Conservation (phyloP, 2,329 filamentous ascomycete genomes). For the Fusarium verrucosum region DNA sequence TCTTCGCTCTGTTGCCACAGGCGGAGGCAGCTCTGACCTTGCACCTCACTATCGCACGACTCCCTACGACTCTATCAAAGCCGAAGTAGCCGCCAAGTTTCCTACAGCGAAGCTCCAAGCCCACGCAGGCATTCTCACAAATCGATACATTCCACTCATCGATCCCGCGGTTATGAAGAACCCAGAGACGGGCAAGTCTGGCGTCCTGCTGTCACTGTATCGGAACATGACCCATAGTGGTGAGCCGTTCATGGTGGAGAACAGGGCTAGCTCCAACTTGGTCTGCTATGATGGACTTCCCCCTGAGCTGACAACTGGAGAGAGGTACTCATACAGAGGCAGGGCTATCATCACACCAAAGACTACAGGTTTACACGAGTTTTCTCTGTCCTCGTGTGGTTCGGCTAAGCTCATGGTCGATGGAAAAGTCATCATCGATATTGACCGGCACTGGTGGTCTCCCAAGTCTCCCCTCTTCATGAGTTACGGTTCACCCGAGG, state of each 20-base stretch:
- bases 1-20: constrained; percentile 8
- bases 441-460: constrained; percentile 31
- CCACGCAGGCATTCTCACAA: constrained; percentile 15
- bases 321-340: constrained; percentile 28
- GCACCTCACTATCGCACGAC: constrained; percentile 27
- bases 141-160: constrained; percentile 21
- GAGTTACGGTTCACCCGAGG: constrained; percentile 28
- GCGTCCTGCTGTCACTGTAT: constrained; percentile 14
- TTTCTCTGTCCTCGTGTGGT: constrained; percentile 20
- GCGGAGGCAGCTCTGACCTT: constrained; percentile 26
- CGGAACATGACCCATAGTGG: constrained; percentile 22
- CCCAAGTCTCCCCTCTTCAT: constrained; percentile 30
- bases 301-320: constrained; percentile 22
- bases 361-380: constrained; percentile 16
- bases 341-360: constrained; percentile 13
- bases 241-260: constrained; percentile 23
- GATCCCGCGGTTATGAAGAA: constrained; percentile 18
- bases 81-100: not conserved
- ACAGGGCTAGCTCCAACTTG: constrained; percentile 25
- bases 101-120: constrained; percentile 10
- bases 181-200: constrained; percentile 11
- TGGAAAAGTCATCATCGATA: constrained; percentile 18
- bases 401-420: constrained; percentile 20
- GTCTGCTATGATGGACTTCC: constrained; percentile 30
- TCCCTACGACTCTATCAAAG: constrained; percentile 13